Base-by-base conservation (phyloP, 148 eudicot genomes). In the Vaccinium corymbosum region DNA sequence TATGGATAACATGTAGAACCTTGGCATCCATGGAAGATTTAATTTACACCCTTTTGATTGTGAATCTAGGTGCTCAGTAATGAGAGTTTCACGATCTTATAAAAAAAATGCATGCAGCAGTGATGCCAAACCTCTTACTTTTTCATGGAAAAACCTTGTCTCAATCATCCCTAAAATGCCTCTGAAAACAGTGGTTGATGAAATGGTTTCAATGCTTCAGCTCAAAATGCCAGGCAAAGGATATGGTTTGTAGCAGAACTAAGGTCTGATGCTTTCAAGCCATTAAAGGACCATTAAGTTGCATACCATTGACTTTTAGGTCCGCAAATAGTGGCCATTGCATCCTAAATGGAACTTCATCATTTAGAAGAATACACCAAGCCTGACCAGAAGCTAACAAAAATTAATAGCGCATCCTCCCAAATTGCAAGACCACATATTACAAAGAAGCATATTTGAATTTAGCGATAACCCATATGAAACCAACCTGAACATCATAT, bases 351-450 rank as follows among this genome's bases (percentile, higher is more conserved):
- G 91, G 93, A 84, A 96, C 99, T 85, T 89, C 89, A 84, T 96
- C 99, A 89, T 93, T 93, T 66, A 96, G 88, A 83, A 94, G 98
- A 87, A 96, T 91, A 87, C 99, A 94, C 99, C 99, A 96, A 50
- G 90, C 97, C 99, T 96, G 87, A 81, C 59, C 83, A 84, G 76
- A 81, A n/a, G 49, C 64, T 6, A 77, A 2, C 57, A 49, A 76
- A 35, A 29, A 53, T 77, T 79, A 25, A 68, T 74, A n/a, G 27
- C 16, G 48, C 6, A 55, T 50, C 13, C 76, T 76, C 22, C 77
- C 77, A 74, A 61, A 70, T 78, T 57, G 76, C 32, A 25, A 51
- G 35, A 16, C 35, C 56, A 13, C 48, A n/a, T 52, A 66, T 12
- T 25, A 50, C 13, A 50, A 77, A 62, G 13, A 64, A 51, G 59